Percentiles rank a stretch among this genome's conserved stretches.
These are phyloP conservation scores for Pneumocystis murina DNA, from an alignment of 1,139 yeast species.

Conservation along the genomic window DNA sequence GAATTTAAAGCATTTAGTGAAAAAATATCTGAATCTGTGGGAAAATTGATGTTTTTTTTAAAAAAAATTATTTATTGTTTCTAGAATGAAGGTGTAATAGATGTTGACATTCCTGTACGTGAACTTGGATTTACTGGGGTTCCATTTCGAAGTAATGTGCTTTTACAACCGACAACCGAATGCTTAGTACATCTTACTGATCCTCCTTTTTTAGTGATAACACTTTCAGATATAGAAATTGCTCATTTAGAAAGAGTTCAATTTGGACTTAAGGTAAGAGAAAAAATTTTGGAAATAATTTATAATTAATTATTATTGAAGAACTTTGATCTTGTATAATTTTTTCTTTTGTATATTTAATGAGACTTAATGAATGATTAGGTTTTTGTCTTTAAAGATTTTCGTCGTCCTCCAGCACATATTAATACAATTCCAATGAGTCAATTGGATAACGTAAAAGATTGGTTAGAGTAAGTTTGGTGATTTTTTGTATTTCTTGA, in stretches of 20 bases:
- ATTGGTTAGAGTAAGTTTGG: slow-evolving; percentile 80
- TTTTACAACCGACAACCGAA: slow-evolving; percentile 94
- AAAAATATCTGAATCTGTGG: slow-evolving; percentile 72
- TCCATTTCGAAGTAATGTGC: slow-evolving; percentile 85
- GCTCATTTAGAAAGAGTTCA: slow-evolving; percentile 95
- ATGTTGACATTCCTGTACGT: slow-evolving; percentile 86
- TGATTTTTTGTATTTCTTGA: not conserved
- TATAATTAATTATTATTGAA: slow-evolving; percentile 32
- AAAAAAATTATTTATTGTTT: not conserved
- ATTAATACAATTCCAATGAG: slow-evolving; percentile 92
- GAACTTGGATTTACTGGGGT: slow-evolving; percentile 97
- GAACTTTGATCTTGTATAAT: slow-evolving; percentile 72
- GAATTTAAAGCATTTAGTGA: slow-evolving; percentile 86
- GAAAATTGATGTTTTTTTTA: slow-evolving; percentile 16
- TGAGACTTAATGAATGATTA: not conserved
- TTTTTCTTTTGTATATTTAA: not conserved
- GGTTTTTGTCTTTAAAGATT: slow-evolving; percentile 74
- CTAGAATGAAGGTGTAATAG: slow-evolving; percentile 36
- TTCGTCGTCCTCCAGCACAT: slow-evolving; percentile 72
- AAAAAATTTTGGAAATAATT: not conserved
- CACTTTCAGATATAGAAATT: slow-evolving; percentile 80
- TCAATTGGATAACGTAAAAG: slow-evolving; percentile 77
- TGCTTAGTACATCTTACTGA: slow-evolving; percentile 87
- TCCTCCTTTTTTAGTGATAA: slow-evolving; percentile 85
- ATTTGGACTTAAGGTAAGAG: slow-evolving; percentile 39